Evolutionary conservation across 805 yeast species (phyloP).

Genomic region (Candida wancherniae): DNA sequence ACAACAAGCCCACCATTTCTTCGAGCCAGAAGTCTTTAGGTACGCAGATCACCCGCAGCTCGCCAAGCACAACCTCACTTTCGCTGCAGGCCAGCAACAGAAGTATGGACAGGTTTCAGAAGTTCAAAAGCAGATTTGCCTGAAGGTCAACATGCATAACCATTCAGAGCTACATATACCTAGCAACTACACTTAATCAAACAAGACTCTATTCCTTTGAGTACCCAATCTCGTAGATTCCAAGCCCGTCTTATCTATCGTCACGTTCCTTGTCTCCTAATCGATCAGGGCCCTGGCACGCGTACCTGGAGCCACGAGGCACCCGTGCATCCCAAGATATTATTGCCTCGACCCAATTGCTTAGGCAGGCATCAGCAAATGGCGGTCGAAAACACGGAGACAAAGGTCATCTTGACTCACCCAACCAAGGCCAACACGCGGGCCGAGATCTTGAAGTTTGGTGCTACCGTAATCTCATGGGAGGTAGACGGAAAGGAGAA

Average conservation of each 20-base stretch:
- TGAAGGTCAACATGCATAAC: too few relatives aligned
- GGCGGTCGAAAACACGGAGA: conserved; percentile 65
- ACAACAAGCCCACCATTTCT: conserved; percentile 38
- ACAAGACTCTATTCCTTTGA: too few relatives aligned
- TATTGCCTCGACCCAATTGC: background rate
- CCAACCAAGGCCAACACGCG: conserved; percentile 48
- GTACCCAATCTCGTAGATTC: too few relatives aligned
- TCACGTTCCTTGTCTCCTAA: too few relatives aligned
- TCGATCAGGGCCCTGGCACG: too few relatives aligned
- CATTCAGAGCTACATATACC: too few relatives aligned
- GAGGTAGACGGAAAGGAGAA: conserved; percentile 62
- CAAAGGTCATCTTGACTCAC: conserved; percentile 55
- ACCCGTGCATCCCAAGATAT: background rate
- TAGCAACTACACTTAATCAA: too few relatives aligned
- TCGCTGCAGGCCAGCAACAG: conserved; percentile 14
- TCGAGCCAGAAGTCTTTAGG: conserved; percentile 29
- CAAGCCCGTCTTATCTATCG: too few relatives aligned
- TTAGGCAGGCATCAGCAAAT: too few relatives aligned
- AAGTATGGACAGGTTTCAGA: conserved; percentile 30
- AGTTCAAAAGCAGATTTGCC: conserved; percentile 29
- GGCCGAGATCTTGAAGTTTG: conserved; percentile 73
- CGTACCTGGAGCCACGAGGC: too few relatives aligned
- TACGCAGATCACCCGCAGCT: conserved; percentile 7
- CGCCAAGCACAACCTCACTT: conserved; percentile 11
- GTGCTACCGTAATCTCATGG: conserved; percentile 91